Conservation (phyloP, 306 rosid genomes). For the Fragaria vesca region DNA sequence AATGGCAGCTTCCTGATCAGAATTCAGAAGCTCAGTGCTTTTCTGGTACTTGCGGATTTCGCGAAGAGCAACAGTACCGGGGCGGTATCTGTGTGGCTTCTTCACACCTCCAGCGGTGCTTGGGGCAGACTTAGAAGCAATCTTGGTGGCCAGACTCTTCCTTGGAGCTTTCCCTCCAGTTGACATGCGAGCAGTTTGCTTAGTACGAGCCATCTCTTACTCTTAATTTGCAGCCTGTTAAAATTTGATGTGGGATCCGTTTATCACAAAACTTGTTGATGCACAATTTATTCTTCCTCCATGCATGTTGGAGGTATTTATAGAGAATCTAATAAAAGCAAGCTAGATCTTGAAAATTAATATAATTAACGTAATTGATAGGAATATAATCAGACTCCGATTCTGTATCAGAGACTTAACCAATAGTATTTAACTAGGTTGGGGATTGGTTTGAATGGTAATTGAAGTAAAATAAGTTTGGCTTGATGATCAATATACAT, state of each 20-base stretch:
- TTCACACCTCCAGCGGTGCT: neutral
- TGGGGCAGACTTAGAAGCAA: neutral
- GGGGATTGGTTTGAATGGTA: too few relatives aligned
- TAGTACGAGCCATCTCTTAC: neutral
- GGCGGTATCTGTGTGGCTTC: neutral
- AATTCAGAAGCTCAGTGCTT: conserved; percentile 34
- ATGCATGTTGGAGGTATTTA: neutral
- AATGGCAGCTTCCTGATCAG: conserved; percentile 82
- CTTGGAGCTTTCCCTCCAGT: neutral
- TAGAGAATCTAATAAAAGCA: neutral
- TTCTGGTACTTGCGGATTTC: conserved; percentile 66
- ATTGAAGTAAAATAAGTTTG: too few relatives aligned
- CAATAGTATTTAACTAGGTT: too few relatives aligned
- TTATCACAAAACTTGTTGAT: neutral
- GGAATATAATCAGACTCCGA: neutral
- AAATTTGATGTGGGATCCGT: neutral
- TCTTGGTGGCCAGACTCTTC: neutral
- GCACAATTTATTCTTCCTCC: neutral
- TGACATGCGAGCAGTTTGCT: neutral
- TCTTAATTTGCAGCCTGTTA: neutral
- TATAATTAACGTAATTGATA: neutral
- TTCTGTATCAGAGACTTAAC: neutral
- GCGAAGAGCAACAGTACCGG: conserved; percentile 15
- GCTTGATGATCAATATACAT: too few relatives aligned
- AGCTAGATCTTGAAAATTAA: neutral